Conservation (phyloP, 2,329 filamentous ascomycete genomes). For the Calcarisporium arbuscula region DNA sequence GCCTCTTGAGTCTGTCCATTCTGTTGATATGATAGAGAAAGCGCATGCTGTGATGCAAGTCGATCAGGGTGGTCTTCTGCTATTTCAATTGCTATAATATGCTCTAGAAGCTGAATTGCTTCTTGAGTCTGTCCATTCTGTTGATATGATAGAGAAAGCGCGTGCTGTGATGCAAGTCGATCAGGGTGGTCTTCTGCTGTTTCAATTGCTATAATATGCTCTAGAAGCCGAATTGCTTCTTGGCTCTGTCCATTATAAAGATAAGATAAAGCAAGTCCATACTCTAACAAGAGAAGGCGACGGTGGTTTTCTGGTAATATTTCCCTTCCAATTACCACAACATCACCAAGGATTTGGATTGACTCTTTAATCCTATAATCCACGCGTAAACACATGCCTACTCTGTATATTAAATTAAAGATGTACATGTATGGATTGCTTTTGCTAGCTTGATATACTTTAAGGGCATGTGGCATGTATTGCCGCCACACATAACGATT, state of each 20-base stretch:
- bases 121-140: slow-evolving; percentile 2
- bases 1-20: slow-evolving; percentile 1
- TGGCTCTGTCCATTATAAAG: background rate
- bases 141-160: slow-evolving; percentile 6
- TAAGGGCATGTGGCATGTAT: slow-evolving; percentile 4
- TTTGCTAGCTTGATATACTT: background rate
- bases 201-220: slow-evolving; percentile 2
- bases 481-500: slow-evolving; percentile 1
- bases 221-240: slow-evolving; percentile 7
- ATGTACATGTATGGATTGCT: no score
- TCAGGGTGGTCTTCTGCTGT: slow-evolving; percentile 4
- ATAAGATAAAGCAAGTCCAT: slow-evolving; percentile 8
- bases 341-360: slow-evolving; percentile 5
- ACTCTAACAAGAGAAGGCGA: slow-evolving; percentile 2
- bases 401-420: no score
- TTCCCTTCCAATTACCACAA: background rate
- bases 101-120: slow-evolving; percentile 6
- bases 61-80: slow-evolving; percentile 5
- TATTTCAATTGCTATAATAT: slow-evolving; percentile 1
- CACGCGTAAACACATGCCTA: no score
- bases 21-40: slow-evolving; percentile 6
- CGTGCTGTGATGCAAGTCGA: slow-evolving; percentile 5
- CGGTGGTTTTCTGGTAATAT: slow-evolving; percentile 6
- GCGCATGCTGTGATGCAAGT: slow-evolving; percentile 1
- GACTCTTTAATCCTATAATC: no score